phyloP scores from a whole-genome alignment of 202 grass and related monocot genomes.

The Setaria italica region DNA sequence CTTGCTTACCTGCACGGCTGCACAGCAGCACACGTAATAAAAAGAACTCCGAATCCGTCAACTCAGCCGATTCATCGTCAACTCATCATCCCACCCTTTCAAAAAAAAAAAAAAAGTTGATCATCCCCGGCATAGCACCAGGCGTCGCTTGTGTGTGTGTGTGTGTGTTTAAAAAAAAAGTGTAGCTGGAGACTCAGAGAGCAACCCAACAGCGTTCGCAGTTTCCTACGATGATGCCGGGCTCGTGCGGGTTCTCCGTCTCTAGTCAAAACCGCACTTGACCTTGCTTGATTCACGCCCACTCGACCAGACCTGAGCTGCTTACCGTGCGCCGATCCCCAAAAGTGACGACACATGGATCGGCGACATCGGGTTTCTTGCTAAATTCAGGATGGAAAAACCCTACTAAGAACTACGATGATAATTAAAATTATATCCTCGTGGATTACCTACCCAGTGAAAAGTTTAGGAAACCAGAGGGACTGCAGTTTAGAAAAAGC shows the following conservation, averaged over 20 bases:
- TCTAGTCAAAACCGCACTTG: background rate
- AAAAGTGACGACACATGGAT: constrained; percentile 9
- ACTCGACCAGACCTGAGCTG: background rate
- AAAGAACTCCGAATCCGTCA: too few relatives aligned
- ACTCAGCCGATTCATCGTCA: too few relatives aligned
- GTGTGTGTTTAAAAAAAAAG: too few relatives aligned
- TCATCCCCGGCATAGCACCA: background rate
- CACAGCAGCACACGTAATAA: background rate
- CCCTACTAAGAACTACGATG: too few relatives aligned
- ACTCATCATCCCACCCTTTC: too few relatives aligned
- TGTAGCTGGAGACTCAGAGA: background rate
- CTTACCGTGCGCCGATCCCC: constrained; percentile 7
- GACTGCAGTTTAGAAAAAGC: too few relatives aligned
- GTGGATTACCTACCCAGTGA: too few relatives aligned
- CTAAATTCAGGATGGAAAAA: too few relatives aligned
- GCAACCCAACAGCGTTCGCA: background rate
- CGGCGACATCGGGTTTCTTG: background rate
- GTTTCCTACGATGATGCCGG: background rate
- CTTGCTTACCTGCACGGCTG: background rate
- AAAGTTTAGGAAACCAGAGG: too few relatives aligned
- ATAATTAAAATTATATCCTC: too few relatives aligned
- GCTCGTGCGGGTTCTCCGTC: background rate
- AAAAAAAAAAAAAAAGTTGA: too few relatives aligned
- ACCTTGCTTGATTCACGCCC: background rate
- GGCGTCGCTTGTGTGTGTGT: background rate